A percentile compares a stretch with the other conserved stretches of the same genome.
Conservation (phyloP, 2,329 filamentous ascomycete genomes). For the Emmonsia crescens region DNA sequence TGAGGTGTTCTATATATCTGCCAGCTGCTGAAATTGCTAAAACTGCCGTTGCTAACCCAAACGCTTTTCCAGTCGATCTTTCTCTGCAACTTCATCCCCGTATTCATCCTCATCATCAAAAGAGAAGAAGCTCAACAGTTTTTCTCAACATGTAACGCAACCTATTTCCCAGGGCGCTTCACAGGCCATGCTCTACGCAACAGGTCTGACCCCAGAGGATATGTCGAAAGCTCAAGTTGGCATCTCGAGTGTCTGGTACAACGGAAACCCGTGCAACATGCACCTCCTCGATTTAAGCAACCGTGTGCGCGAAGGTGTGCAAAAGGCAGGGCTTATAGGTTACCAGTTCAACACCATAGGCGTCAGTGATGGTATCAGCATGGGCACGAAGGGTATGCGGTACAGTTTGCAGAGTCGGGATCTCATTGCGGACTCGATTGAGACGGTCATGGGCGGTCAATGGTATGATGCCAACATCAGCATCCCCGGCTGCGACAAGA, state of each 20-base stretch:
- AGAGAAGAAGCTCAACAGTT: slow-evolving; percentile 57
- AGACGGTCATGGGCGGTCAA: slow-evolving; percentile 97
- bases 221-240: slow-evolving; percentile 96
- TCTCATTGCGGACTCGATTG: slow-evolving; percentile 94
- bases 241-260: slow-evolving; percentile 96
- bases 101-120: slow-evolving; percentile 10
- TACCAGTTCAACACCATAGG: slow-evolving; percentile 99
- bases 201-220: slow-evolving; percentile 72
- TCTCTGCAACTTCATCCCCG: slow-evolving; percentile 6
- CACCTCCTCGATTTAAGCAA: slow-evolving; percentile 84
- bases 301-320: slow-evolving; percentile 60
- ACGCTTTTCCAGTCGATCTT: background rate
- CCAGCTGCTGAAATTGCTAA: background rate
- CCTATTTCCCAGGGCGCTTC: slow-evolving; percentile 97
- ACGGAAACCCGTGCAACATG: slow-evolving; percentile 99
- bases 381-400: slow-evolving; percentile 96
- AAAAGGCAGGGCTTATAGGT: slow-evolving; percentile 69
- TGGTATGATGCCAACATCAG: slow-evolving; percentile 98
- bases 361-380: slow-evolving; percentile 93
- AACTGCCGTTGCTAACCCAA: background rate
- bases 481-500: slow-evolving; percentile 97
- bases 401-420: slow-evolving; percentile 91
- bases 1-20: background rate
- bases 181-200: slow-evolving; percentile 97
- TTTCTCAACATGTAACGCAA: slow-evolving; percentile 80